phyloP scores from a whole-genome alignment of 129 eudicot species.

The Centaurea solstitialis region DNA sequence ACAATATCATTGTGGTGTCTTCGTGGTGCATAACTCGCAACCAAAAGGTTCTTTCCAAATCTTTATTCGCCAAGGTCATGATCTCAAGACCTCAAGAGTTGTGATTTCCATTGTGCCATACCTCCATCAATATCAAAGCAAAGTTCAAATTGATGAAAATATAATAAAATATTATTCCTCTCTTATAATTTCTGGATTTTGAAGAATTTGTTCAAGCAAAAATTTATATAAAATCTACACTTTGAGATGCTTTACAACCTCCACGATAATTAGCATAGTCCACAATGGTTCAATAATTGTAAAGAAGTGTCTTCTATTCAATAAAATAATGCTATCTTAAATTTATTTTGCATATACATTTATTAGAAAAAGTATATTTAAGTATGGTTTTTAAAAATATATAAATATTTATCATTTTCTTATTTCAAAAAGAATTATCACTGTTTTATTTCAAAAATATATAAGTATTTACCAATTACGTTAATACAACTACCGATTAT shows the following conservation, averaged over 20 bases:
- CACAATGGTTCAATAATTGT: not conserved
- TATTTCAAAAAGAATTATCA: not conserved
- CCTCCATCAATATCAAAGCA: too few relatives aligned
- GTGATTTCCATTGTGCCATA: too few relatives aligned
- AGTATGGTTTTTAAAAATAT: too few relatives aligned
- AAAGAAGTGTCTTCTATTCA: not conserved
- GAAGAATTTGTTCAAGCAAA: too few relatives aligned
- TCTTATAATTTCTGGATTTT: too few relatives aligned
- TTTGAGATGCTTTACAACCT: not conserved
- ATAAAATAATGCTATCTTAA: too few relatives aligned
- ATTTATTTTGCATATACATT: too few relatives aligned
- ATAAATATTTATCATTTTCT: not conserved
- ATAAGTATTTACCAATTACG: not conserved
- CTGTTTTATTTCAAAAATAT: not conserved
- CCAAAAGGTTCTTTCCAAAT: not conserved
- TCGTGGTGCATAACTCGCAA: not conserved
- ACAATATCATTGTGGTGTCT: not conserved
- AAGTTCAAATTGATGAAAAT: too few relatives aligned
- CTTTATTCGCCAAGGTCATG: not conserved
- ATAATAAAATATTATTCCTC: too few relatives aligned
- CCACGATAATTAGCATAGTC: not conserved
- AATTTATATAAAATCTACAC: too few relatives aligned
- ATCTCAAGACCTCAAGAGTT: too few relatives aligned
- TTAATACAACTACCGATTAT: not conserved
- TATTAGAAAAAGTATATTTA: too few relatives aligned